Evolutionary conservation across 129 eudicot genomes (phyloP), one percentile per base, ranked within the genome.

Genomic region (Silybum marianum): DNA sequence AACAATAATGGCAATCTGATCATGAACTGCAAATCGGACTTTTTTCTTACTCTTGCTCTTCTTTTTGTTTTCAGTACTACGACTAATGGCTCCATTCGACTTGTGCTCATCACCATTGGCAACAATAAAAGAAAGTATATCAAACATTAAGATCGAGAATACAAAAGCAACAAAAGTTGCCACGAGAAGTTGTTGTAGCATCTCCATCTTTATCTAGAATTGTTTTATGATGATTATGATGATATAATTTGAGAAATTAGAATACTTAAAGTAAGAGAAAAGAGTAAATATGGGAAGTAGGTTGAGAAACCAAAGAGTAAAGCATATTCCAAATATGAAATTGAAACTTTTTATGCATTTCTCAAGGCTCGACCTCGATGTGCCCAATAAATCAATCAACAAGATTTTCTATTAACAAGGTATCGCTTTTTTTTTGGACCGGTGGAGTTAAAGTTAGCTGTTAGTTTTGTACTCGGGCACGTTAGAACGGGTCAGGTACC

Each of bases 181-280:
- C 86, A 83, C 21, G 82, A 83, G 78, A 68, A 83, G 48, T 3
- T 71, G 86, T 71, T 83, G 82, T 78, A 83, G 42, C 74, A 71
- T 71, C 73, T 83, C 86, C 82, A 83, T 83, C 19, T 77, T 40
- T 82, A 14, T 38, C 72, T 36, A 48, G 65, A 54, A 83, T n/a
- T 58, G 23, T 19, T 7, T 9, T 39, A 2, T 21, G 9, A 32
- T 76, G 70, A 76, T 28, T 62, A 2, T 60, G 71, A 80, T 36
- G 62, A 71, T 26, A 71, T 19, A 0, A n/a, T 51, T 79, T 78
- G 22, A n/a, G 38, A 76, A 24, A 28, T 76, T 44, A 6, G 72
- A 22, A 51, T 80, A 80, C 69, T 71, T 77, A 66, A 77, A 70
- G 39, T 36, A 83, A 60, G 42, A 40, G 26, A 36, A 40, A 25